Evolutionary conservation across 805 yeast genomes (phyloP), one percentile per base, ranked within the genome.

Genomic region (Lachancea meyersii): DNA sequence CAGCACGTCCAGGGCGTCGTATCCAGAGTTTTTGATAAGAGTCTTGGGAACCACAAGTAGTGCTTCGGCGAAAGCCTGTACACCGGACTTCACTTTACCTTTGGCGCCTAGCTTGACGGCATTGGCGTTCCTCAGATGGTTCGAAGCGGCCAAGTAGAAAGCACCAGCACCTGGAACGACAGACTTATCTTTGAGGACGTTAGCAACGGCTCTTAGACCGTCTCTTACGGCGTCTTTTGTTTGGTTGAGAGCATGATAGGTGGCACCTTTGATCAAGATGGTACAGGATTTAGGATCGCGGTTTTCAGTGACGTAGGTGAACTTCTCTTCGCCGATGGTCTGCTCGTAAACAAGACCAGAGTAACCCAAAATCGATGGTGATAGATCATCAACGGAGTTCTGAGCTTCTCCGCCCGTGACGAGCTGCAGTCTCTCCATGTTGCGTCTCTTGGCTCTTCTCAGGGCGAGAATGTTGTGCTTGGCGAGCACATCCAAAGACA

Each of bases 141-240:
- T 75, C 41, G 87, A 76, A 46, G 91, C 86, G 42, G 94, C 81
- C 58, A 93, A 71, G 69, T 81, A 94, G 65, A 84, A 93, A 1
- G 97, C 93, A 44, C 99, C 99, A 1, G 93, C 99, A 48, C 99
- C 99, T 5, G 98, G 96, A 35, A 93, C 81, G 31, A 93, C 80
- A 32, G 82, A 68, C 54, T 79, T 76, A 64, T 93, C 99, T 57
- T 80, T 84, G 40, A 93, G 69, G 26, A 89, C 93, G 60, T 93
- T 93, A 34, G 95, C 80, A 14, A 93, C 97, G 1, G 97, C 88
- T 53, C 98, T 79, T 46, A 93, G 73, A 26, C 99, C 99, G 63
- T 93, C 98, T 63, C 98, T 80, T 18, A 94, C 88, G 1, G 99
- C 97, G 61, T 93, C 98, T 62, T 89, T 87, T 26, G 95, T 85